These are phyloP conservation scores for Venturia aucupariae DNA, from an alignment of 2,329 filamentous ascomycete genomes.

Conservation along the genomic window DNA sequence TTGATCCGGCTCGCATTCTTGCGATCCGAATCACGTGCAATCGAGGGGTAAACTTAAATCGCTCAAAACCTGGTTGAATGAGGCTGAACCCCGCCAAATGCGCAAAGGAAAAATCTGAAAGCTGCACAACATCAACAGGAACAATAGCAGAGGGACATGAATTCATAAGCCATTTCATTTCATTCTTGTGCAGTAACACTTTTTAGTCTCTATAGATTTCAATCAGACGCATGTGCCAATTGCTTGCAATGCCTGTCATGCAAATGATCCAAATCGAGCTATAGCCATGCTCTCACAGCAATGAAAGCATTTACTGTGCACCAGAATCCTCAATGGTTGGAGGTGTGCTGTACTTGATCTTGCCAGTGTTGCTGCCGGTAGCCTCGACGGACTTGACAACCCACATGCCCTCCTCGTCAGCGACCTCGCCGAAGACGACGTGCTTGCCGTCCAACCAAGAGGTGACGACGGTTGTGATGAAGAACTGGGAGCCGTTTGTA, in stretches of 20 bases:
- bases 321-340: constrained; percentile 10
- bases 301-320: not conserved
- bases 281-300: not conserved
- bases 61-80: not conserved
- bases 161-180: not conserved
- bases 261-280: not conserved
- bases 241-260: not conserved
- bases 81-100: not conserved
- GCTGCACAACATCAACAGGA: not conserved
- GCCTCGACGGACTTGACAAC: constrained; percentile 11
- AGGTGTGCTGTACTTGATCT: constrained; percentile 12
- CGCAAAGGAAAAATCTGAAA: not conserved
- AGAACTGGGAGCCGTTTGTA: constrained; percentile 63
- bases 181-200: not conserved
- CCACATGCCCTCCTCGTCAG: constrained; percentile 11
- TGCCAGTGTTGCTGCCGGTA: constrained; percentile 13
- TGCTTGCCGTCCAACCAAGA: constrained; percentile 68
- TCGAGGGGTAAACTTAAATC: not conserved
- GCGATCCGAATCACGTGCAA: not conserved
- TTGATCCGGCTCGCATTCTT: too few relatives aligned
- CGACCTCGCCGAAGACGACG: constrained; percentile 45
- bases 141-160: not conserved
- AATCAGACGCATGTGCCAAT: not conserved
- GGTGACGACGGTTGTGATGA: constrained; percentile 60
- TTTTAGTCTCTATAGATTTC: not conserved